These are phyloP conservation scores for Fraxinus dipetala DNA, from an alignment of 305 asterid species.

Conservation along the genomic window DNA sequence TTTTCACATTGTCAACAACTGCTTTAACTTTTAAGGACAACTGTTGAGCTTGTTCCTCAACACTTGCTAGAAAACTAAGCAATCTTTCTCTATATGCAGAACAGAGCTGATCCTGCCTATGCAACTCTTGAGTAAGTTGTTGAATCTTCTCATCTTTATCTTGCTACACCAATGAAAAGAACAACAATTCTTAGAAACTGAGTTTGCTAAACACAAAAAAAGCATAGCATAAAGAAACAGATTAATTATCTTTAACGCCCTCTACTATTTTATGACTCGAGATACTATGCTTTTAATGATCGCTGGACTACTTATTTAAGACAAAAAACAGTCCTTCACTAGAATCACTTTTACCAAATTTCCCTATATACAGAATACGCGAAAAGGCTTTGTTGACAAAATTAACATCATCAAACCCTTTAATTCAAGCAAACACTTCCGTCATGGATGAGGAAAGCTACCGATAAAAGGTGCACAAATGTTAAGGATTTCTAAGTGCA, in stretches of 20 bases:
- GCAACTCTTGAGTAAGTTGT: slow-evolving; percentile 53
- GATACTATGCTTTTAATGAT: neutral
- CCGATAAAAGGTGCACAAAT: neutral
- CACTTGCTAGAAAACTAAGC: slow-evolving; percentile 32
- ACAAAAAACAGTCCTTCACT: neutral
- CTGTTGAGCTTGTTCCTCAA: slow-evolving; percentile 43
- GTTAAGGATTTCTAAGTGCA: neutral
- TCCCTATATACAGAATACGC: neutral
- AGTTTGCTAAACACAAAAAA: neutral
- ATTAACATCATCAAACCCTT: neutral
- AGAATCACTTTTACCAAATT: neutral
- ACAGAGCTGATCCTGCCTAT: slow-evolving; percentile 52
- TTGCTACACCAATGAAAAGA: slow-evolving; percentile 23
- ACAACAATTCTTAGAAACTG: neutral
- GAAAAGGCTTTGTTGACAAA: neutral
- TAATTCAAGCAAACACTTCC: neutral
- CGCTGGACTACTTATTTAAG: neutral
- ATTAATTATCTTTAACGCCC: neutral
- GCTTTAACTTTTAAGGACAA: slow-evolving; percentile 48
- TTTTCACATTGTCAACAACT: slow-evolving; percentile 42
- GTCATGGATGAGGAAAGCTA: neutral
- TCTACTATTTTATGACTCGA: neutral
- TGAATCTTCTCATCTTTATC: slow-evolving; percentile 61
- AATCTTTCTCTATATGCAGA: slow-evolving; percentile 40
- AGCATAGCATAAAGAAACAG: neutral